Evolutionary conservation across 495 filamentous ascomycete genomes (phyloP).

Genomic region (Podospora anserina): DNA sequence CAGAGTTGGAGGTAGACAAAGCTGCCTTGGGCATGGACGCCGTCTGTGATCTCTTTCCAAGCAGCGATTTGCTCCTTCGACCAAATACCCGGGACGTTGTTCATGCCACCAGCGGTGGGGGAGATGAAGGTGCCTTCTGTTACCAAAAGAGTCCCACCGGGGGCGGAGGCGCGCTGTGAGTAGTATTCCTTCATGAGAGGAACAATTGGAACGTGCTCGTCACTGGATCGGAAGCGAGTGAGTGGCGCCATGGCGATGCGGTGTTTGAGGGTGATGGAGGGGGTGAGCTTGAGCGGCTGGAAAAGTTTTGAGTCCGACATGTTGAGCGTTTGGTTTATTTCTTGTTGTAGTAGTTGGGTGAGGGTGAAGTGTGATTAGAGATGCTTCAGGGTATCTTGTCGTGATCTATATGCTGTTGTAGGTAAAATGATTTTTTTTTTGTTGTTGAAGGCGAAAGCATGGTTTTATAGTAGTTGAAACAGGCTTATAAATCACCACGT

Average conservation of each 20-base stretch:
- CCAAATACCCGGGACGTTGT: slow-evolving; percentile 63
- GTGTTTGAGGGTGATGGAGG: slow-evolving; percentile 34
- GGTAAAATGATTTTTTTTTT: background rate
- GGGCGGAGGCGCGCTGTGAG: slow-evolving; percentile 51
- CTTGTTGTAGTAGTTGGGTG: background rate
- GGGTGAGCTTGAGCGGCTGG: slow-evolving; percentile 41
- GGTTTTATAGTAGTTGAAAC: background rate
- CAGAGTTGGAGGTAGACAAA: slow-evolving; percentile 68
- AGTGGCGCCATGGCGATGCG: slow-evolving; percentile 46
- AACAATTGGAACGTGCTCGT: slow-evolving; percentile 46
- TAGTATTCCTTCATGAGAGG: slow-evolving; percentile 56
- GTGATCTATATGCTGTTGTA: background rate
- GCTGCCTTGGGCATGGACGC: slow-evolving; percentile 61
- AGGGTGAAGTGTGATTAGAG: background rate
- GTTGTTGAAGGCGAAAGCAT: background rate
- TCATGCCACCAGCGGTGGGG: slow-evolving; percentile 47
- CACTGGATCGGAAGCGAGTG: slow-evolving; percentile 45
- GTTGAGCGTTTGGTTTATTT: background rate
- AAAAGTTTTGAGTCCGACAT: slow-evolving; percentile 31
- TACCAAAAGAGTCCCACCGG: slow-evolving; percentile 60
- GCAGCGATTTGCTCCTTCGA: slow-evolving; percentile 56
- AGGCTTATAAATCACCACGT: background rate
- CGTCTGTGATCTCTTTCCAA: slow-evolving; percentile 62
- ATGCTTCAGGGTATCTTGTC: background rate
- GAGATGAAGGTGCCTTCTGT: slow-evolving; percentile 66